A percentile compares a stretch with the other conserved stretches of the same genome.
Evolutionary conservation across 2,329 filamentous ascomycete species (phyloP).

Genomic region (Microthyrium microscopicum): DNA sequence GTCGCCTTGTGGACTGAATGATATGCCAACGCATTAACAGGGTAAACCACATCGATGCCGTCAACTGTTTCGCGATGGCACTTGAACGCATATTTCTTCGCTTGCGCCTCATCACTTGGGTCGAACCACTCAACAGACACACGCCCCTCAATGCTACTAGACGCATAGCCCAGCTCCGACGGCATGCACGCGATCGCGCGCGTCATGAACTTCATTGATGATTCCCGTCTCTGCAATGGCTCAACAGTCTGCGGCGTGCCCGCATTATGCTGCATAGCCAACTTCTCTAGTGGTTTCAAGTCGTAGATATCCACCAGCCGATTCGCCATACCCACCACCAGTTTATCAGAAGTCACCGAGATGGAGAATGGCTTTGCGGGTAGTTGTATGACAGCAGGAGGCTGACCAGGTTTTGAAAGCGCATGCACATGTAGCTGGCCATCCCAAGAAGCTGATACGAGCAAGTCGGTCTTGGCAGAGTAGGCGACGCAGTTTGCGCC

Average conservation of each 20-base stretch:
- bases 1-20: conserved; percentile 60
- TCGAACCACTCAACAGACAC: conserved; percentile 98
- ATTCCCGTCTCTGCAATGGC: conserved; percentile 88
- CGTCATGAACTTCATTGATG: conserved; percentile 90
- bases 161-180: conserved; percentile 85
- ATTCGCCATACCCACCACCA: conserved; percentile 90
- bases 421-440: conserved; percentile 68
- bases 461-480: conserved; percentile 54
- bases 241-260: conserved; percentile 38
- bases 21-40: conserved; percentile 79
- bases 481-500: conserved; percentile 76
- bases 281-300: conserved; percentile 41
- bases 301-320: conserved; percentile 93
- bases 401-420: conserved; percentile 18
- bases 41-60: conserved; percentile 69
- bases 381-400: conserved; percentile 47
- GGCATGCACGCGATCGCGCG: conserved; percentile 91
- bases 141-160: conserved; percentile 80
- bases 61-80: conserved; percentile 70
- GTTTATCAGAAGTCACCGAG: conserved; percentile 59
- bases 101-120: conserved; percentile 68
- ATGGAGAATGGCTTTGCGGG: conserved; percentile 83
- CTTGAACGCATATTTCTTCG: conserved; percentile 95
- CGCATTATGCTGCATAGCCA: conserved; percentile 29
- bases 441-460: conserved; percentile 91